Base-by-base conservation (phyloP, 2,329 filamentous ascomycete species). In the Aspergillus sp. region DNA sequence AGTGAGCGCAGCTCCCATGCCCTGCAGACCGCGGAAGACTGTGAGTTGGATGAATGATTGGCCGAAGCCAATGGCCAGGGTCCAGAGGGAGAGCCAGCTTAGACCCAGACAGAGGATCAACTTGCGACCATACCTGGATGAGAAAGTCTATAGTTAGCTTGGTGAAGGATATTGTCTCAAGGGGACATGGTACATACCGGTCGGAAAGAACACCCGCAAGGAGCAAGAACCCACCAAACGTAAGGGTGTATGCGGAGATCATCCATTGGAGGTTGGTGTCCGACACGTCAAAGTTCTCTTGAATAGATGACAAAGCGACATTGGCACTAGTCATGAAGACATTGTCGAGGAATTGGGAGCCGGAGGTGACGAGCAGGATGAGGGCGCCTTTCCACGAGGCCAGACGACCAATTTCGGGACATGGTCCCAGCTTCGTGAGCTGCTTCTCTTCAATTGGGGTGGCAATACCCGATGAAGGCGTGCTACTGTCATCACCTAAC, bases 1-100 rank as follows among this genome's bases (percentile, higher is more conserved):
- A 2, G 79, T 80, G 75, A 82, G 75, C 5, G 80, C 79, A 1
- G 80, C 72, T 1, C 79, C 79, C 9, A 81, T 72, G 1, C 81
- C 81, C 49, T 82, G 79, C 0, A 82, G 68, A 0, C 79, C 81
- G n/a, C 81, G 77, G 32, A 73, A 74, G 5, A 73, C 61, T 2
- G 71, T 69, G n/a, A 73, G 66, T 51, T 71, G 67, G 49, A 79
- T 76, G 28, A 81, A 82, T 0, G 77, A 79, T 7, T 73, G 71
- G 0, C 79, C 74, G 43, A 81, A 77, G 10, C 76, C 74, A 49
- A 74, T 74, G 5, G 70, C 72, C 21, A 77, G 43, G 0, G 75
- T 76, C 75, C 75, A 77, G 0, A 72, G 52, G 0, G 71, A 73
- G 1, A 77, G 65, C 70, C 69, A 76, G 19, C 69, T 62, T 55